These are phyloP conservation scores for Iris pallida DNA, from an alignment of 116 monocot species.

Conservation along the genomic window DNA sequence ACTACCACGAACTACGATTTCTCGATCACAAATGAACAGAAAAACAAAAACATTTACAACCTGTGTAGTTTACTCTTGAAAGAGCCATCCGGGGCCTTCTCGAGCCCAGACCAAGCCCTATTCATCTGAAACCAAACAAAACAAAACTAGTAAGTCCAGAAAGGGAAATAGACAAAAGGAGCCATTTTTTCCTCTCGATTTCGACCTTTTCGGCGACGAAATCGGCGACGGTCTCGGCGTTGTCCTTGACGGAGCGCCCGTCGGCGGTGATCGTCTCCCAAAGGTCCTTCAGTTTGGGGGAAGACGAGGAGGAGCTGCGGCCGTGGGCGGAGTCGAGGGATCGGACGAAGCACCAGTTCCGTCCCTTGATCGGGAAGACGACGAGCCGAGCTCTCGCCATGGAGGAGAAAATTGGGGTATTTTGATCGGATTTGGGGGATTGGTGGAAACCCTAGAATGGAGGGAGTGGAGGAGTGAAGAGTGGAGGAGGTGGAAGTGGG, in stretches of 20 bases:
- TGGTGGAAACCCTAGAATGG: too few relatives aligned
- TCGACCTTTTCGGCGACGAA: slow-evolving; percentile 65
- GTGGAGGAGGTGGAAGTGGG: too few relatives aligned
- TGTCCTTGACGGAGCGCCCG: slow-evolving; percentile 23
- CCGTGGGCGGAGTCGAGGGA: slow-evolving; percentile 21
- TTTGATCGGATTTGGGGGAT: too few relatives aligned
- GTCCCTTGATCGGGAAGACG: slow-evolving; percentile 73
- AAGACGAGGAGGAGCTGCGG: slow-evolving; percentile 12
- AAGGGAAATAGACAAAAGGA: background rate
- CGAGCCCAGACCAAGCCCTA: slow-evolving; percentile 55
- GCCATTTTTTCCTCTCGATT: background rate
- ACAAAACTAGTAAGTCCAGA: background rate
- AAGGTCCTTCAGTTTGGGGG: slow-evolving; percentile 40
- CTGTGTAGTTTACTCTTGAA: slow-evolving; percentile 66
- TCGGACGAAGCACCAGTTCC: slow-evolving; percentile 71
- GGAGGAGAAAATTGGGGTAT: too few relatives aligned
- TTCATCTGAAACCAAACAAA: slow-evolving; percentile 54
- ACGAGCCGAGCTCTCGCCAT: slow-evolving; percentile 52
- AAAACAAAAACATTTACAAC: slow-evolving; percentile 11
- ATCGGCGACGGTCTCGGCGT: slow-evolving; percentile 53
- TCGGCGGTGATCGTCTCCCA: slow-evolving; percentile 37
- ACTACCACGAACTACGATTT: background rate
- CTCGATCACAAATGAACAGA: background rate
- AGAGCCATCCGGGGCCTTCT: slow-evolving; percentile 59
- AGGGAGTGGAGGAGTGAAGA: too few relatives aligned